Evolutionary conservation across 2,329 filamentous ascomycete species (phyloP).

Genomic region (Calonectria multiphialidica): DNA sequence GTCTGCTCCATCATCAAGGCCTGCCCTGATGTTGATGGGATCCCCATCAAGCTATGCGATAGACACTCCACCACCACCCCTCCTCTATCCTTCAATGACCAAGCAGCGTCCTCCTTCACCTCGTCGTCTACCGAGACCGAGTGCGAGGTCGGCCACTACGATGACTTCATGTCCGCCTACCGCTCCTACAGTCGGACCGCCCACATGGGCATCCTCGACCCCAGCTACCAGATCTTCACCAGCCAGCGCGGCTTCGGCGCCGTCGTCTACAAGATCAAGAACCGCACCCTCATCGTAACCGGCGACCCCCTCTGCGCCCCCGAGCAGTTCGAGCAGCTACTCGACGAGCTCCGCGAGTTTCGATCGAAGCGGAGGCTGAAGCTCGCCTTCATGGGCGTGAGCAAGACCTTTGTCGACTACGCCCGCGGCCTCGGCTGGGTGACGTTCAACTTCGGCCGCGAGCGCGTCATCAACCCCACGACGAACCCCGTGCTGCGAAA

Average conservation of each 20-base stretch:
- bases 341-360: constrained; percentile 31
- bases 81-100: background rate
- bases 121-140: background rate
- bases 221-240: constrained; percentile 33
- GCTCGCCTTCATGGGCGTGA: constrained; percentile 35
- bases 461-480: constrained; percentile 33
- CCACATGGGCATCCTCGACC: constrained; percentile 40
- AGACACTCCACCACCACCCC: background rate
- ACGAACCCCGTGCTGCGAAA: constrained; percentile 31
- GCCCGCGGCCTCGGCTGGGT: constrained; percentile 25
- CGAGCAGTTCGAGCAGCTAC: constrained; percentile 17
- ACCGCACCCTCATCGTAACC: constrained; percentile 30
- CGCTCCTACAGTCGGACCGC: constrained; percentile 32
- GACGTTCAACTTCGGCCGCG: constrained; percentile 33
- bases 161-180: constrained; percentile 17
- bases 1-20: constrained; percentile 8
- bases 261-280: constrained; percentile 33
- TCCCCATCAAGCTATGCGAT: background rate
- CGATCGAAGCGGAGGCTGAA: constrained; percentile 15
- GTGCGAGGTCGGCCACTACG: background rate
- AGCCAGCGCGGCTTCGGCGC: constrained; percentile 31
- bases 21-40: constrained; percentile 5
- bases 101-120: background rate
- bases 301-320: constrained; percentile 34
- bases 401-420: constrained; percentile 29